Base-by-base conservation (phyloP, 768 basidiomycete species). In the Cystofilobasidium bisporidii region DNA sequence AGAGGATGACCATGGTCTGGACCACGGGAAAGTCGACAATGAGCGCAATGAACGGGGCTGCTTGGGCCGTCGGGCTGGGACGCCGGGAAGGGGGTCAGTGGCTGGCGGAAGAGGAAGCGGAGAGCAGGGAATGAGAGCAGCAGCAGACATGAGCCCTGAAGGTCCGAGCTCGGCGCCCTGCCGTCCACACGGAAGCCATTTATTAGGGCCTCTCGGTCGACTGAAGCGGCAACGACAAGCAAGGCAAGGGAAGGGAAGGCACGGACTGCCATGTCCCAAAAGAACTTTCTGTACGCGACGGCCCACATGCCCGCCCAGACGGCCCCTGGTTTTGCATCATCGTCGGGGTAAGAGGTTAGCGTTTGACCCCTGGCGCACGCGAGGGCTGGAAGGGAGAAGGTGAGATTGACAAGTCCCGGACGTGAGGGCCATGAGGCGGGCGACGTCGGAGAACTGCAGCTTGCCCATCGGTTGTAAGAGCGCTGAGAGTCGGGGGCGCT, bases 281-380 rank as follows among this genome's bases (percentile, higher is more conserved):
- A 92, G 83, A 90, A 94, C 79, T 94, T 94, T 77, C 90, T 88
- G 79, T 85, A 91, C 72, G 87, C 79, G 18, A 92, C 76, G 22
- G 85, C 91, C 79, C 83, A 93, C 78, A 88, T 86, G 38, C 83
- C 80, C 18, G 87, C 86, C 89, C 88, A 90, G 15, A 90, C 79
- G 66, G 85, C 83, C 75, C 89, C 89, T 90, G 70, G 22, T 17
- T 26, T 60, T n/a, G 26, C 32, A 32, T 47, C n/a, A n/a, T n/a
- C n/a, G n/a, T n/a, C n/a, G n/a, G n/a, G n/a, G n/a, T n/a, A n/a
- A n/a, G n/a, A n/a, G n/a, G n/a, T n/a, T n/a, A n/a, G n/a, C n/a
- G n/a, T n/a, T n/a, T n/a, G n/a, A n/a, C n/a, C n/a, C n/a, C n/a
- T n/a, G n/a, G n/a, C n/a, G n/a, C n/a, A n/a, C n/a, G n/a, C n/a